Evolutionary conservation across 1,284 basidiomycete genomes (phyloP).

Genomic region (Cutaneotrichosporon spelunceum): DNA sequence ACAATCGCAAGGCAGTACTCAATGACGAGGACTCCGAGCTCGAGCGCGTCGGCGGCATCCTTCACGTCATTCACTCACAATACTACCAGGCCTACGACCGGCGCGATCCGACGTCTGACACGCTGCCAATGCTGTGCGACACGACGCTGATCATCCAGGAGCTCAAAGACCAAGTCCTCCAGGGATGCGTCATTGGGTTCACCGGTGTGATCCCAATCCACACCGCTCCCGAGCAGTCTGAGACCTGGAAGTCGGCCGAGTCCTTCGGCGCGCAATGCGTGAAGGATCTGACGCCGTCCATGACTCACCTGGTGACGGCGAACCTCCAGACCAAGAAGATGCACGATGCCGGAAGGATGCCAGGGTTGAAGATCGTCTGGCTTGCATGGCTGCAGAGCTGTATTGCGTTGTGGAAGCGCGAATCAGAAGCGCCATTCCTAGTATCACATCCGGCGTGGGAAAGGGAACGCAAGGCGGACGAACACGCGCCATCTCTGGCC

Average conservation of each 20-base stretch:
- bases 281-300: slow-evolving; percentile 62
- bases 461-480: not conserved
- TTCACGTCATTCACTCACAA: slow-evolving; percentile 68
- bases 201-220: slow-evolving; percentile 90
- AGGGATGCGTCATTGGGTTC: slow-evolving; percentile 77
- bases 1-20: slow-evolving; percentile 58
- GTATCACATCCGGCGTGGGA: slow-evolving; percentile 41
- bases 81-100: slow-evolving; percentile 60
- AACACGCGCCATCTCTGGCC: not conserved
- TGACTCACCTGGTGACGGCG: slow-evolving; percentile 89
- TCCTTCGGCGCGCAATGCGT: slow-evolving; percentile 84
- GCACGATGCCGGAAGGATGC: slow-evolving; percentile 66
- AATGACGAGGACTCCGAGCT: slow-evolving; percentile 88
- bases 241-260: slow-evolving; percentile 81
- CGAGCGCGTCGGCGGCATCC: slow-evolving; percentile 65
- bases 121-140: slow-evolving; percentile 28
- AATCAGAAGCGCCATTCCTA: slow-evolving; percentile 35
- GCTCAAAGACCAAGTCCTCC: slow-evolving; percentile 70
- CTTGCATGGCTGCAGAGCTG: slow-evolving; percentile 83
- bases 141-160: slow-evolving; percentile 60
- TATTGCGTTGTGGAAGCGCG: slow-evolving; percentile 67
- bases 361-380: slow-evolving; percentile 77
- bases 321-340: slow-evolving; percentile 91
- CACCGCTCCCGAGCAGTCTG: slow-evolving; percentile 64
- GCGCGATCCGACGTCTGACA: slow-evolving; percentile 9